phyloP scores from a whole-genome alignment of 768 basidiomycete species.

The Auricularia sp. region DNA sequence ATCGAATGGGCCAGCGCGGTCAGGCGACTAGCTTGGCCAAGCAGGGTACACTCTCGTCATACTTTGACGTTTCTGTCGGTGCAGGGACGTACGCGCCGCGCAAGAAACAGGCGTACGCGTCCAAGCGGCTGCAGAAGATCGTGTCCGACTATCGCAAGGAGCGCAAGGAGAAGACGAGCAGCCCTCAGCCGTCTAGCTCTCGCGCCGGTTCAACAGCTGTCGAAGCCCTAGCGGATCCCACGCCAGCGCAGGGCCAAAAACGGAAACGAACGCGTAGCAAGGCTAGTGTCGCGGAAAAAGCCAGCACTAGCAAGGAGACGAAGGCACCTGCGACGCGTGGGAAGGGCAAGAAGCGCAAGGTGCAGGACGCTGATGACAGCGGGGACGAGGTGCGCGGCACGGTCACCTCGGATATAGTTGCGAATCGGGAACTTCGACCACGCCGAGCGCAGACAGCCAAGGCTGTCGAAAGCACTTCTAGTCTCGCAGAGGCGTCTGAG shows the following conservation, averaged over 20 bases:
- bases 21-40: conserved; percentile 57
- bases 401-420: neutral
- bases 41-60: conserved; percentile 67
- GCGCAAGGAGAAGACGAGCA: neutral
- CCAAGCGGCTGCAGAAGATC: conserved; percentile 79
- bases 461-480: too few species aligned
- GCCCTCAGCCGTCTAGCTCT: neutral
- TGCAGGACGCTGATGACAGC: neutral
- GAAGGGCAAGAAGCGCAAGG: neutral
- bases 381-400: neutral
- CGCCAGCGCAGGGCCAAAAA: neutral
- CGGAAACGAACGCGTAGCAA: neutral
- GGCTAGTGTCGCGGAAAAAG: neutral
- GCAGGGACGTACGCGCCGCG: conserved; percentile 65
- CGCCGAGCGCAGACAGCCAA: neutral
- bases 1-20: conserved; percentile 71
- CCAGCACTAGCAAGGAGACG: neutral
- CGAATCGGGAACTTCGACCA: neutral
- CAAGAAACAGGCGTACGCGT: conserved; percentile 70
- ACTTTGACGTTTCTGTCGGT: conserved; percentile 61
- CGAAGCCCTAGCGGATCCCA: neutral
- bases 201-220: neutral
- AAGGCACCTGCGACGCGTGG: neutral
- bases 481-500: neutral
- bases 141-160: conserved; percentile 66